These are phyloP conservation scores for Cryptosporidium meleagridis DNA, from an alignment of 169 alveolate genomes.

Conservation along the genomic window DNA sequence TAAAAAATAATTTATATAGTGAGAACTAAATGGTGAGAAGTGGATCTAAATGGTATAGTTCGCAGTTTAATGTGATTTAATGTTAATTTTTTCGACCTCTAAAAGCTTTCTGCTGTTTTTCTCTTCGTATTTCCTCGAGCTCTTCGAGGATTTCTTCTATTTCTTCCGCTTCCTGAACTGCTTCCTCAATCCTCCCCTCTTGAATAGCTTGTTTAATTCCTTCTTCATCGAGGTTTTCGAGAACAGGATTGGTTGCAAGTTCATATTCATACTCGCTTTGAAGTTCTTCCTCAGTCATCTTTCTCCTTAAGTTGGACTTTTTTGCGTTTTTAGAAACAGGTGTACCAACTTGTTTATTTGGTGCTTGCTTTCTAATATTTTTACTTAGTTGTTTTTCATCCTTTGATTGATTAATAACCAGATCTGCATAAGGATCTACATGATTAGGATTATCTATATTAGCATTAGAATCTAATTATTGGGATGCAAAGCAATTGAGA, in stretches of 20 bases:
- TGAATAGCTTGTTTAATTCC: conserved; percentile 56
- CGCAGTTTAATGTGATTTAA: neutral
- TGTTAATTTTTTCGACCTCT: conserved; percentile 30
- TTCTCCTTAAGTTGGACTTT: conserved; percentile 37
- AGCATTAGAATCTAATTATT: neutral
- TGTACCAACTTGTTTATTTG: neutral
- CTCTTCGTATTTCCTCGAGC: conserved; percentile 10
- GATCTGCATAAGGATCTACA: conserved; percentile 13
- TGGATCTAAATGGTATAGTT: neutral
- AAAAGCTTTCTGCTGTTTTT: conserved; percentile 22
- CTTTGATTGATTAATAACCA: conserved; percentile 1
- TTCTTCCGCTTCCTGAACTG: conserved; percentile 52
- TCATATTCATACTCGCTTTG: conserved; percentile 42
- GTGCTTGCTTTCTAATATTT: neutral
- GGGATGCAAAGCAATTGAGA: neutral
- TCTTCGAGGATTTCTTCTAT: conserved; percentile 57
- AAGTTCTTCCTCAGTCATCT: conserved; percentile 23
- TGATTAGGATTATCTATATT: neutral
- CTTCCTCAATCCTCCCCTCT: conserved; percentile 41
- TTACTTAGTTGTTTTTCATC: neutral
- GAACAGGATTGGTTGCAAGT: conserved; percentile 22
- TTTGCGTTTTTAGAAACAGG: neutral
- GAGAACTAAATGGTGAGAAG: neutral
- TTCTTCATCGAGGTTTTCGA: conserved; percentile 37
- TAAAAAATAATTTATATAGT: neutral